phyloP scores from a whole-genome alignment of 2,329 filamentous ascomycete species.

The Cladosporium sp. region DNA sequence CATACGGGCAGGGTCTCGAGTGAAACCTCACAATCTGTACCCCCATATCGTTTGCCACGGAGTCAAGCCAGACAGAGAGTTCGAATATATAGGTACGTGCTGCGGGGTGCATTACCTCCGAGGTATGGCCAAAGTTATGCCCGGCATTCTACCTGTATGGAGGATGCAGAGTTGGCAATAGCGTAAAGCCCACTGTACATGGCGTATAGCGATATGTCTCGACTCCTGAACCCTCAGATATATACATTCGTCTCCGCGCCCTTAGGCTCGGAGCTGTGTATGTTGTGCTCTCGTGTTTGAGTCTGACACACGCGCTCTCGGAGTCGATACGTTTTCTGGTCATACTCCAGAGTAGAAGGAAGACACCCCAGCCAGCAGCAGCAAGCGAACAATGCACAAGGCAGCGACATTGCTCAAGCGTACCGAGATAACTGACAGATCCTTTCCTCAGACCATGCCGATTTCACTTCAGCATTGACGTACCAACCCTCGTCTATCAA shows the following conservation, averaged over 20 bases:
- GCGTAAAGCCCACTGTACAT: background rate
- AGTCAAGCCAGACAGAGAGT: background rate
- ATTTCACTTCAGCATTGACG: constrained; percentile 30
- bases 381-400: no score
- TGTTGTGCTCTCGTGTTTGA: background rate
- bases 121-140: background rate
- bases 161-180: background rate
- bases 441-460: constrained; percentile 11
- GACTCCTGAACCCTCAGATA: background rate
- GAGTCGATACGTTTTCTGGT: background rate
- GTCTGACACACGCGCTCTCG: background rate
- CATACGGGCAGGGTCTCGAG: background rate
- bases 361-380: background rate
- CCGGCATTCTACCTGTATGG: background rate
- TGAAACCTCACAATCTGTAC: background rate
- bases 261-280: background rate
- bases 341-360: background rate
- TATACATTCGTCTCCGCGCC: background rate
- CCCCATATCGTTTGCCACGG: background rate
- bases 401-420: background rate
- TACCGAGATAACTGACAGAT: constrained; percentile 14
- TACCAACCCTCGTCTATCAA: constrained; percentile 46
- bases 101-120: background rate
- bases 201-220: background rate
- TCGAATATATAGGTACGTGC: background rate